Evolutionary conservation across 345 rosid genomes (phyloP), one percentile per base, ranked within the genome.

Genomic region (Microcos paniculata): DNA sequence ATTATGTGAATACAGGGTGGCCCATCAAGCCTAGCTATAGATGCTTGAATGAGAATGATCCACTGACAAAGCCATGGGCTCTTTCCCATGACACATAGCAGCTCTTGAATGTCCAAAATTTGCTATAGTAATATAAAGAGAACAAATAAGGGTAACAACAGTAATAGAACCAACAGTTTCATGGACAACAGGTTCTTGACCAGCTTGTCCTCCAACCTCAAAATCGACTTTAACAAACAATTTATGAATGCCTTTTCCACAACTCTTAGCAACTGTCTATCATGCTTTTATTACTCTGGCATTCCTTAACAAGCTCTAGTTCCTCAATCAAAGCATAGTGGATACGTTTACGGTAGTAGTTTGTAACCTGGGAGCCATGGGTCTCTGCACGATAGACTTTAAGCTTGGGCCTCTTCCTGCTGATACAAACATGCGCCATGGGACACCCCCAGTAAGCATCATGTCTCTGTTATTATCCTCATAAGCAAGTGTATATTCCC

Each of bases 131-230:
- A 96, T 84, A 85, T 93, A 97, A 30, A 98, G 93, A 16, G 99
- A 89, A 73, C 87, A 90, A 59, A 96, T 81, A 35, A 92, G 69
- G 24, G 94, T 90, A 74, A 96, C 98, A 76, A 96, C 95, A 52
- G 97, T 96, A 58, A 98, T 96, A 75, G 98, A 96, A 61, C 99
- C 99, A 26, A 92, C 97, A n/a, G 99, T 96, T 87, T 96, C 98
- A 0, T 96, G 90, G 33, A 96, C 96, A 80, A 93, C 77, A 6
- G 96, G 88, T 21, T 88, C 97, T 67, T 82, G 82, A 30, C 75
- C 51, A 28, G 62, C 77, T 59, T 83, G 76, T 59, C 98, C 99
- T 26, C 88, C 90, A 78, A 93, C 86, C 88, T 93, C 97, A 77
- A 73, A 85, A 82, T 93, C 99, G 1, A 96, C 94, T 59, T 78